Conservation (phyloP, 2,329 filamentous ascomycete genomes). For the Fusarium virguliforme region DNA sequence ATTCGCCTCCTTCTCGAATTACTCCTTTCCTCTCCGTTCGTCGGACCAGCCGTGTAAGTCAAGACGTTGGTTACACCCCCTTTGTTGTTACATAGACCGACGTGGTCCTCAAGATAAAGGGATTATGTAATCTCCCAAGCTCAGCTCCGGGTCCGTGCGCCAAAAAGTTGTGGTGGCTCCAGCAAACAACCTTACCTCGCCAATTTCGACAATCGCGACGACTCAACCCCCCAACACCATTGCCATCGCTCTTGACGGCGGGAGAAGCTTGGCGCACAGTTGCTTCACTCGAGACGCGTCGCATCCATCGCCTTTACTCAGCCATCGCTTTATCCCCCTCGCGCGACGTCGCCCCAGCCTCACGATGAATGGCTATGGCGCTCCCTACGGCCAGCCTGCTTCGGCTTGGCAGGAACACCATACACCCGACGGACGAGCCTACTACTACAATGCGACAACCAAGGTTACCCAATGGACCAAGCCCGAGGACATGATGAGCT, state of each 20-base stretch:
- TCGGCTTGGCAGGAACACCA: slow-evolving; percentile 85
- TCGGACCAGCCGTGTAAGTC: slow-evolving; percentile 46
- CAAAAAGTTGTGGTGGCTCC: slow-evolving; percentile 46
- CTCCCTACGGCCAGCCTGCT: slow-evolving; percentile 66
- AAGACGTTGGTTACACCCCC: slow-evolving; percentile 41
- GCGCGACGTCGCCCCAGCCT: slow-evolving; percentile 8
- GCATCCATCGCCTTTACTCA: slow-evolving; percentile 15
- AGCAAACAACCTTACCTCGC: slow-evolving; percentile 30
- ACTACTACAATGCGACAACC: slow-evolving; percentile 91
- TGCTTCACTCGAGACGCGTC: slow-evolving; percentile 21
- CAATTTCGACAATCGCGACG: slow-evolving; percentile 29
- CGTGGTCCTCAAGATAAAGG: slow-evolving; percentile 39
- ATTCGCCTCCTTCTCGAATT: slow-evolving; percentile 14
- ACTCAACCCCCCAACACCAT: slow-evolving; percentile 28
- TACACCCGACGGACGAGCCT: slow-evolving; percentile 85
- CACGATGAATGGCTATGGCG: slow-evolving; percentile 73
- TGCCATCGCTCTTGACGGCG: slow-evolving; percentile 16
- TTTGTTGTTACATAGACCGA: slow-evolving; percentile 30
- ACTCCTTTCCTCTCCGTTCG: slow-evolving; percentile 29
- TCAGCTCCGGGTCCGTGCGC: slow-evolving; percentile 40
- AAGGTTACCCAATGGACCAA: slow-evolving; percentile 96
- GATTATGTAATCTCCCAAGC: slow-evolving; percentile 32
- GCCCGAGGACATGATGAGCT: slow-evolving; percentile 89
- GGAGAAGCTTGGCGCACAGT: slow-evolving; percentile 18
- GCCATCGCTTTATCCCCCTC: not conserved